Conservation (phyloP, 2,329 filamentous ascomycete genomes). For the Microdochium paspali region DNA sequence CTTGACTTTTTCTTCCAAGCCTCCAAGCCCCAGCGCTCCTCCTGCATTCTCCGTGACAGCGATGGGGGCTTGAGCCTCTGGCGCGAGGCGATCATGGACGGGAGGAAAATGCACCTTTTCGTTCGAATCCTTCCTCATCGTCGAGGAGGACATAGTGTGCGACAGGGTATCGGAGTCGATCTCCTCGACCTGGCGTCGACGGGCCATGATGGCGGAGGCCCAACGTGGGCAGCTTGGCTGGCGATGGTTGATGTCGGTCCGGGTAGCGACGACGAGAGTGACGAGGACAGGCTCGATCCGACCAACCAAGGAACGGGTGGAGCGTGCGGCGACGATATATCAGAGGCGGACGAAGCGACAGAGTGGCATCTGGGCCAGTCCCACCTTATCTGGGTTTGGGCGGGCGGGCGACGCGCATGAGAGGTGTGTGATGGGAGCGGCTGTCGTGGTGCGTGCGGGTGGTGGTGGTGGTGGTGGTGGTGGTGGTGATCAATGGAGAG, state of each 20-base stretch:
- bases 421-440: not conserved
- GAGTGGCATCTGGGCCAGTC: not conserved
- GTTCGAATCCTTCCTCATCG: not conserved
- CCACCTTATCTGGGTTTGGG: not conserved
- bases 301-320: not conserved
- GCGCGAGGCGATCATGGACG: too few species aligned
- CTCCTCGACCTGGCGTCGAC: not conserved
- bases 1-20: not conserved
- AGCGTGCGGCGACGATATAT: not conserved
- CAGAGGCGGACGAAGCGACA: not conserved
- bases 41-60: not conserved
- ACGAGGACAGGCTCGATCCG: not conserved
- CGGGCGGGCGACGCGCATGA: not conserved
- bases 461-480: not conserved
- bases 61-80: not conserved
- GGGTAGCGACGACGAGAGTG: not conserved
- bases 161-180: not conserved
- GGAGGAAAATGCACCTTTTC: not conserved
- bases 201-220: not conserved
- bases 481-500: too few species aligned
- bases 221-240: not conserved
- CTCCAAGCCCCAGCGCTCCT: too few species aligned
- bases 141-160: not conserved
- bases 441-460: too few species aligned
- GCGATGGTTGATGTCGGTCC: not conserved